Evolutionary conservation across 441 rosid genomes (phyloP).

Genomic region (Macaranga tanarius): DNA sequence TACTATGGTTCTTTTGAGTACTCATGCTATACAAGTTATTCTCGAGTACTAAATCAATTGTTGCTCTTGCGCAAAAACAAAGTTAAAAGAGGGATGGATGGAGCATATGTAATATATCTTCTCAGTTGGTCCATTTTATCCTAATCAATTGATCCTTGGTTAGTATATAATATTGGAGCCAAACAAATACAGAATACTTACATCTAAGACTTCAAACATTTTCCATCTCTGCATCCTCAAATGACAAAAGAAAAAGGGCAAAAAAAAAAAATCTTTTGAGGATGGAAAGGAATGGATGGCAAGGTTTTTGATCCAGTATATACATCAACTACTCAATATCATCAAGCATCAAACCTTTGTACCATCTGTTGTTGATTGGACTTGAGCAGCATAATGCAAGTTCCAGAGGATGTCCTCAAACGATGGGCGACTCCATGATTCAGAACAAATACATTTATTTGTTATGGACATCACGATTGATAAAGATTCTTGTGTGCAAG

Average conservation of each 20-base stretch:
- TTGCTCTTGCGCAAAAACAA: no score
- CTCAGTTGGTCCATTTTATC: background rate
- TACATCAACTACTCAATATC: background rate
- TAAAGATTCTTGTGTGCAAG: conserved; percentile 47
- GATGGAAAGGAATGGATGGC: background rate
- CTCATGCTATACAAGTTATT: no score
- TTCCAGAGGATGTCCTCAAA: conserved; percentile 60
- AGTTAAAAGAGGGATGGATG: no score
- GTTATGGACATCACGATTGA: conserved; percentile 46
- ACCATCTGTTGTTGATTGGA: conserved; percentile 38
- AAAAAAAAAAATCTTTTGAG: background rate
- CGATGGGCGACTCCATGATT: conserved; percentile 47
- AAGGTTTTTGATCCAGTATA: background rate
- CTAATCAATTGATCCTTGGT: background rate
- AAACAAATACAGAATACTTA: background rate
- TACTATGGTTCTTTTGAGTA: no score
- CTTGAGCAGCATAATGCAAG: conserved; percentile 54
- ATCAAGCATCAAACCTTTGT: conserved; percentile 11
- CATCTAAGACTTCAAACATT: background rate
- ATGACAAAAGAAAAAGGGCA: background rate
- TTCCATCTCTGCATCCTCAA: conserved; percentile 2
- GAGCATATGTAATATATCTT: no score
- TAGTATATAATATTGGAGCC: background rate
- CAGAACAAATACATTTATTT: conserved; percentile 47
- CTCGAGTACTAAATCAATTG: no score